These are phyloP conservation scores for Xanthoconium separans DNA, from an alignment of 1,284 basidiomycete species.

Conservation along the genomic window DNA sequence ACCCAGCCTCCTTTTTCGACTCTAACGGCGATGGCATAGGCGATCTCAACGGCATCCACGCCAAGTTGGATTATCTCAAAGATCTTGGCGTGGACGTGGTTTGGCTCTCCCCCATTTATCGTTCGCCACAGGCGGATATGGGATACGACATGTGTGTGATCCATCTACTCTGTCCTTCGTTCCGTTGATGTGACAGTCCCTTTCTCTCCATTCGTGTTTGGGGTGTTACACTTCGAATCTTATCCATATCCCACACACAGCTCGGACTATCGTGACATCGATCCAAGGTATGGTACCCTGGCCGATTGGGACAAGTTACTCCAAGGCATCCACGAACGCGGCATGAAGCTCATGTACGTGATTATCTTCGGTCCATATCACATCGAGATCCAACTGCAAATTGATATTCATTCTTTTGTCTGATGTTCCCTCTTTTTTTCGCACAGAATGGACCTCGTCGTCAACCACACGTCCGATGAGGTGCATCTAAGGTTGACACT, in stretches of 20 bases:
- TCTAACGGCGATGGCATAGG: slow-evolving; percentile 59
- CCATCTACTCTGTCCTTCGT: not conserved
- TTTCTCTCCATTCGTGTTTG: not conserved
- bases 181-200: not conserved
- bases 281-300: slow-evolving; percentile 75
- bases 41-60: slow-evolving; percentile 57
- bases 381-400: slow-evolving; percentile 10
- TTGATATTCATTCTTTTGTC: slow-evolving; percentile 5
- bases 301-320: slow-evolving; percentile 43
- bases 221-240: slow-evolving; percentile 2
- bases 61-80: slow-evolving; percentile 70
- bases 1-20: slow-evolving; percentile 35
- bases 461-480: slow-evolving; percentile 73
- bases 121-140: too few species aligned
- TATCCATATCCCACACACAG: slow-evolving; percentile 30
- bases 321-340: slow-evolving; percentile 56
- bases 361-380: slow-evolving; percentile 7
- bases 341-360: slow-evolving; percentile 68
- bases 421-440: not conserved
- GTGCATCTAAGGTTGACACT: slow-evolving; percentile 27
- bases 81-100: slow-evolving; percentile 70
- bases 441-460: slow-evolving; percentile 72
- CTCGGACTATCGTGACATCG: slow-evolving; percentile 71
- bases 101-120: slow-evolving; percentile 75
- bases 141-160: not conserved